Evolutionary conservation across 192 early-diverging fungal genomes (phyloP).

Genomic region (Coemansia erecta): DNA sequence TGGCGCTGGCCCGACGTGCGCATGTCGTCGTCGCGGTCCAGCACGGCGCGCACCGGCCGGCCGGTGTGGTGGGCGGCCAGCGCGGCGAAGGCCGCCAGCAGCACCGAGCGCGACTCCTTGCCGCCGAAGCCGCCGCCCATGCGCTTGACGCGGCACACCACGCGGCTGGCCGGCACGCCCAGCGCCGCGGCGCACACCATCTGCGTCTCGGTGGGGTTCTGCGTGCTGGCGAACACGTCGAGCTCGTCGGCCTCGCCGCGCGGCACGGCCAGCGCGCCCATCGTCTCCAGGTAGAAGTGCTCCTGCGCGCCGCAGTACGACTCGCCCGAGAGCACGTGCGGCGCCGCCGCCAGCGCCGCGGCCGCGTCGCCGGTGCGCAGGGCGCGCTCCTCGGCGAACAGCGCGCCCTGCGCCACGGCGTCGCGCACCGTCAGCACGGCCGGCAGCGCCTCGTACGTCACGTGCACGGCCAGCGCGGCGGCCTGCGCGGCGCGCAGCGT

Average conservation of each 20-base stretch:
- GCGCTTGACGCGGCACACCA: conserved; percentile 77
- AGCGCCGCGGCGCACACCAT: conserved; percentile 66
- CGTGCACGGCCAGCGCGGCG: conserved; percentile 67
- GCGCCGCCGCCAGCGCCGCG: conserved; percentile 50
- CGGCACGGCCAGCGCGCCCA: conserved; percentile 66
- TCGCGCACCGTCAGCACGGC: conserved; percentile 77
- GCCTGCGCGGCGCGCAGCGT: conserved; percentile 62
- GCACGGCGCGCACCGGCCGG: conserved; percentile 70
- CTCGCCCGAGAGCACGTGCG: conserved; percentile 58
- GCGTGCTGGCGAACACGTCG: conserved; percentile 76
- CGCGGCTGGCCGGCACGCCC: conserved; percentile 67
- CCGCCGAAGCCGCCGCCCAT: conserved; percentile 90
- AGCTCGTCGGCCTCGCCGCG: conserved; percentile 75
- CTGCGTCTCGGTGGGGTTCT: conserved; percentile 76
- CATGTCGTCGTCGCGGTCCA: conserved; percentile 87
- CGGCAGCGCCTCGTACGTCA: conserved; percentile 71
- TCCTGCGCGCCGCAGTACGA: conserved; percentile 65
- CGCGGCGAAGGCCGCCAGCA: conserved; percentile 62
- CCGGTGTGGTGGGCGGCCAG: conserved; percentile 67
- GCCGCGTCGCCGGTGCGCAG: conserved; percentile 68
- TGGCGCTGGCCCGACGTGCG: conserved; percentile 69
- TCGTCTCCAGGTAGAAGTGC: conserved; percentile 88
- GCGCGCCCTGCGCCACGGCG: conserved; percentile 65
- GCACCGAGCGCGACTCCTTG: conserved; percentile 67
- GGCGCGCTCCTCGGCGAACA: conserved; percentile 55